Evolutionary conservation across 2,329 filamentous ascomycete genomes (phyloP).

Genomic region (Aurifilum marmelostoma): DNA sequence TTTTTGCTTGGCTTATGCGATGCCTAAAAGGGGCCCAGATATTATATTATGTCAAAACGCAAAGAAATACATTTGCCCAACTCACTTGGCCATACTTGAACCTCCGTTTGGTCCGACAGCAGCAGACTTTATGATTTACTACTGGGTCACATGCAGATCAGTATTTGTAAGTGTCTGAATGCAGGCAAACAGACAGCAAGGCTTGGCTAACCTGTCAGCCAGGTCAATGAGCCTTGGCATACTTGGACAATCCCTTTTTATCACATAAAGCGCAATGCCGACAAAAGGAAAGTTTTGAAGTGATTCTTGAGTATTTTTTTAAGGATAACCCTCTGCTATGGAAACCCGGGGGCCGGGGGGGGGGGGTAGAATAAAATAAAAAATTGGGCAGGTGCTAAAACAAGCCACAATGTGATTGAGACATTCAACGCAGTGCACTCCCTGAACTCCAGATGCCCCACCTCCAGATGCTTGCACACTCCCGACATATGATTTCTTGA

Average conservation of each 20-base stretch:
- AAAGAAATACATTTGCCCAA: background rate
- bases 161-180: background rate
- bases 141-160: background rate
- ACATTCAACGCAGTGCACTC: background rate
- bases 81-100: no score
- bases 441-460: constrained; percentile 28
- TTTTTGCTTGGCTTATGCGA: background rate
- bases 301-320: no score
- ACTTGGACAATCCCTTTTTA: background rate
- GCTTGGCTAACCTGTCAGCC: background rate
- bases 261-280: no score
- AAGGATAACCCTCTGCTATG: background rate
- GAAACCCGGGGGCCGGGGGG: background rate
- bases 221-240: background rate
- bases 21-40: background rate
- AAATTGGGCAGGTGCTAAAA: background rate
- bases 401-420: background rate
- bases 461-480: constrained; percentile 24
- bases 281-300: no score
- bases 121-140: background rate
- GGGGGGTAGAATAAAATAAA: background rate
- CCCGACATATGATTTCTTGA: constrained; percentile 7
- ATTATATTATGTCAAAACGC: background rate
- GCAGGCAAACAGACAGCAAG: background rate
- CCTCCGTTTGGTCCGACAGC: background rate